Evolutionary conservation across 352 stramenopile species (phyloP), one percentile per base, ranked within the genome.

Genomic region (Saprolegnia parasitica): DNA sequence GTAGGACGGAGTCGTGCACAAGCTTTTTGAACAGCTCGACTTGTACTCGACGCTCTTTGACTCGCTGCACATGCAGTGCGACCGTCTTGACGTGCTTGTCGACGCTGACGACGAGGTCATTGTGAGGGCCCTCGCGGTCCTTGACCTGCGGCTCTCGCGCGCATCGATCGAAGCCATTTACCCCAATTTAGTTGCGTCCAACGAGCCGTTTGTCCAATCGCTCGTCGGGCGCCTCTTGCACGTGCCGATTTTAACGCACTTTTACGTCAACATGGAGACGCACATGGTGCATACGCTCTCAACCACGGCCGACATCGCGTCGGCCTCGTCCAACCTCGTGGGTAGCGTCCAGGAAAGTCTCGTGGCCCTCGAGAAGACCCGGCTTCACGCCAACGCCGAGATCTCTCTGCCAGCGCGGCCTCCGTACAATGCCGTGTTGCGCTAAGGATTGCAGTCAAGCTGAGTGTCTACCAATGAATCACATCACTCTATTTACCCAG

Each of bases 161-260:
- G 6, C 47, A 9, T 60, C 62, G 37, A 58, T 68, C 15, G 10
- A 37, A 24, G 26, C 37, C 10, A 10, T 68, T 16, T 68, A 56
- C 35, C 62, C 39, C 40, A 39, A 68, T 26, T 29, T 68, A 18
- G 26, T 58, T n/a, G 46, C n/a, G 26, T 55, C 47, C n/a, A 68
- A 60, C 29, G 62, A 68, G 40, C 62, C 46, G 26, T 26, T 68
- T 18, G 40, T 60, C 15, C 62, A 68, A 49, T 13, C 13, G 9
- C 18, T 68, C 9, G 21, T 68, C 29, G 62, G 62, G 8, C 26
- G 21, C 6, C 13, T 32, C n/a, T 21, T 68, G 50, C 26, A 56
- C 2, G n/a, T 68, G 35, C 62, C 62, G 9, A 45, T 58, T 8
- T 40, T 56, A 49, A 13, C 11, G 20, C 62, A 35, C 42, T 68